Evolutionary conservation across 352 stramenopile genomes (phyloP).

Genomic region (Globisporangium yorkense): DNA sequence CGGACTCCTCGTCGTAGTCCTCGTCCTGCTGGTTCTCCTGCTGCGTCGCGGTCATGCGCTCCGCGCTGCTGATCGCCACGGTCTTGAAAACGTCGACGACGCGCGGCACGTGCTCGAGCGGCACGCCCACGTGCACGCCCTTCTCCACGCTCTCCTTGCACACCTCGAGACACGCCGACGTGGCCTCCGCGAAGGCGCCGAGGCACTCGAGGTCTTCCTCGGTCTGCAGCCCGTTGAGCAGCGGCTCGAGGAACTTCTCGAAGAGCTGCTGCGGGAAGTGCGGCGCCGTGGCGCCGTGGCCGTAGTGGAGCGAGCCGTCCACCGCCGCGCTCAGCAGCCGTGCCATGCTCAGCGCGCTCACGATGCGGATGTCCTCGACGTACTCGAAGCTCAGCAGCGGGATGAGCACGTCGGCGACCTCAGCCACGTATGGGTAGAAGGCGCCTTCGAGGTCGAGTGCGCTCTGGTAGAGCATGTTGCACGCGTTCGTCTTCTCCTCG

Average conservation of each 20-base stretch:
- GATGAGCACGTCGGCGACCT: conserved; percentile 69
- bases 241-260: conserved; percentile 66
- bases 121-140: conserved; percentile 60
- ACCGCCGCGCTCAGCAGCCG: conserved; percentile 70
- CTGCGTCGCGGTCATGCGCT: conserved; percentile 51
- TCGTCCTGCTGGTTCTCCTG: conserved; percentile 71
- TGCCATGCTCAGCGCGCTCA: conserved; percentile 69
- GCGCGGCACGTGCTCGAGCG: conserved; percentile 58
- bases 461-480: conserved; percentile 88
- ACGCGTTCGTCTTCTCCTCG: conserved; percentile 83
- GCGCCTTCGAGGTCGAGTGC: conserved; percentile 74
- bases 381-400: conserved; percentile 80
- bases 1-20: conserved; percentile 75
- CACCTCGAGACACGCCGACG: conserved; percentile 69
- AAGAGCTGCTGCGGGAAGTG: conserved; percentile 81
- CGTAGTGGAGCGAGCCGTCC: conserved; percentile 63
- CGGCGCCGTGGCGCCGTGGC: conserved; percentile 41
- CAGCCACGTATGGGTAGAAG: conserved; percentile 81
- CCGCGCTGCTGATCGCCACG: conserved; percentile 53
- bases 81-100: conserved; percentile 70
- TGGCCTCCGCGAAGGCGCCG: conserved; percentile 65
- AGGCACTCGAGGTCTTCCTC: conserved; percentile 80
- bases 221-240: conserved; percentile 63
- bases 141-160: conserved; percentile 79
- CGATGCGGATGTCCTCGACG: conserved; percentile 79